Evolutionary conservation across 2,329 filamentous ascomycete genomes (phyloP).

Genomic region (Trichophyton benhamiae): DNA sequence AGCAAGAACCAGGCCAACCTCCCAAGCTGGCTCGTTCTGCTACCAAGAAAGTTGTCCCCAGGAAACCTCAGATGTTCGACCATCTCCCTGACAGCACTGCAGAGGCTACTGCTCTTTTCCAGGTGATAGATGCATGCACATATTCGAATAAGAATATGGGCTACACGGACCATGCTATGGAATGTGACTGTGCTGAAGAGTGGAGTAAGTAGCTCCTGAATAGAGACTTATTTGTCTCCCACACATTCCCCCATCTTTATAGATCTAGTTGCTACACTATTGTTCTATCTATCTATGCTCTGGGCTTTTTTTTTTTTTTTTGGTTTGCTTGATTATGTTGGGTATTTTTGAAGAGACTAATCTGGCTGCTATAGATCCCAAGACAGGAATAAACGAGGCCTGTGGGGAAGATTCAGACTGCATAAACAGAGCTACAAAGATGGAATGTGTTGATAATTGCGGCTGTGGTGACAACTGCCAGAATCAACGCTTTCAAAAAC

Average conservation of each 20-base stretch:
- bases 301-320: neutral
- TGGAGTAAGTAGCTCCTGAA: constrained; percentile 59
- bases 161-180: constrained; percentile 79
- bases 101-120: constrained; percentile 64
- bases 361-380: constrained; percentile 31
- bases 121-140: constrained; percentile 69
- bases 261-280: neutral
- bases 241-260: neutral
- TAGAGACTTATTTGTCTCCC: constrained; percentile 9
- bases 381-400: constrained; percentile 55
- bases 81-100: constrained; percentile 66
- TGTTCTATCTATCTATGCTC: no score
- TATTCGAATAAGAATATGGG: constrained; percentile 90
- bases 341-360: neutral
- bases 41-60: constrained; percentile 55
- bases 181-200: constrained; percentile 90
- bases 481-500: constrained; percentile 88
- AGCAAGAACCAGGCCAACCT: constrained; percentile 52
- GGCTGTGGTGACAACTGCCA: constrained; percentile 80
- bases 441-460: constrained; percentile 83
- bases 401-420: constrained; percentile 96
- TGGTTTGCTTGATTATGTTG: neutral
- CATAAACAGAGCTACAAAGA: constrained; percentile 96
- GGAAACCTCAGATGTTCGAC: constrained; percentile 54
- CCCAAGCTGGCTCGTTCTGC: constrained; percentile 62